phyloP scores from a whole-genome alignment of 345 rosid genomes.

The Salix arbutifolia region DNA sequence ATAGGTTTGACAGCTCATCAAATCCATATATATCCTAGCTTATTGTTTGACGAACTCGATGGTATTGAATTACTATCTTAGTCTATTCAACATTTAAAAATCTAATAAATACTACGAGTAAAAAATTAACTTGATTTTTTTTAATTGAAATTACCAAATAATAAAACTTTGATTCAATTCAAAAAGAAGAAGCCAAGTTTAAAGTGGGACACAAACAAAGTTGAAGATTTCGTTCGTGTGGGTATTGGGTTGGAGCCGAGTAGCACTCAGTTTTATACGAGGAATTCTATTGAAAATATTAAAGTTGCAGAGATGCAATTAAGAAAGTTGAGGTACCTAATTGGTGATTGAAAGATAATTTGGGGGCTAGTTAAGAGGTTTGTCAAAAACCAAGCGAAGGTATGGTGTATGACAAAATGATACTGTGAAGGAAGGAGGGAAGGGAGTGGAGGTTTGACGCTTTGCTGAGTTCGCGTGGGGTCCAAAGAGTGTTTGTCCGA shows the following conservation, averaged over 20 bases:
- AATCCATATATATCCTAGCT: too few species aligned
- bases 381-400: not conserved
- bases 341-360: not conserved
- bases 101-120: too few species aligned
- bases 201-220: too few species aligned
- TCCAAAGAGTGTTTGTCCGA: conserved; percentile 1
- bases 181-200: too few species aligned
- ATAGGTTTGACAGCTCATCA: too few species aligned
- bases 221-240: not conserved
- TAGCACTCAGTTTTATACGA: not conserved
- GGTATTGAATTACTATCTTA: not conserved
- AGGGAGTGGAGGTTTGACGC: not conserved
- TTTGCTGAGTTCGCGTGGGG: conserved; percentile 2
- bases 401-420: too few species aligned
- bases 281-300: not conserved
- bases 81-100: too few species aligned
- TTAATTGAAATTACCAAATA: too few species aligned
- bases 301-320: too few species aligned
- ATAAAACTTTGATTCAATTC: too few species aligned
- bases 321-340: not conserved
- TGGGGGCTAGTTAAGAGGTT: not conserved
- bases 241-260: not conserved
- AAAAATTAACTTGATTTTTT: too few species aligned
- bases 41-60: too few species aligned
- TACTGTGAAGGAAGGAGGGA: not conserved